A percentile compares a stretch with the other conserved stretches of the same genome.
Conservation (phyloP, 345 rosid genomes). For the Eucalyptus viminalis region DNA sequence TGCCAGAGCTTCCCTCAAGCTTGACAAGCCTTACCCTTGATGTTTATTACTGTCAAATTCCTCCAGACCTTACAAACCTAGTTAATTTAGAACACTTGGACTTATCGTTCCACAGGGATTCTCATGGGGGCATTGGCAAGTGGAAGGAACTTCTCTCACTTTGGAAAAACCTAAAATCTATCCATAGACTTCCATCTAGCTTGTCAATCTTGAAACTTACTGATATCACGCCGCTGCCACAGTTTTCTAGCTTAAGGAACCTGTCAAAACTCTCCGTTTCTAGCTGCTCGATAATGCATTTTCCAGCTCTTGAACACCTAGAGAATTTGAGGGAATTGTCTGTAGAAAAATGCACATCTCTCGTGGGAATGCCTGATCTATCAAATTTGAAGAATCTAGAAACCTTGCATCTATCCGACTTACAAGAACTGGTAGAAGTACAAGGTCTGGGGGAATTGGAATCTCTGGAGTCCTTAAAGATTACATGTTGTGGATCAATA, state of each 20-base stretch:
- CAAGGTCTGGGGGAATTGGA: not conserved
- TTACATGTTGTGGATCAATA: not conserved
- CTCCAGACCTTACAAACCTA: not conserved
- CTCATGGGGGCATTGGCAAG: not conserved
- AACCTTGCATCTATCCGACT: not conserved
- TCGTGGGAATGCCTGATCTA: not conserved
- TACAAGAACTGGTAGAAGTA: not conserved
- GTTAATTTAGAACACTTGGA: not conserved
- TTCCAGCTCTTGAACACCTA: not conserved
- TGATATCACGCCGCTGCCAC: not conserved
- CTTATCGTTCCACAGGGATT: not conserved
- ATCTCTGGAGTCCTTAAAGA: not conserved
- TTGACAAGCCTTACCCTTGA: not conserved
- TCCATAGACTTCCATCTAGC: not conserved
- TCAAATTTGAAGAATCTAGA: not conserved
- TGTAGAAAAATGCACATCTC: not conserved
- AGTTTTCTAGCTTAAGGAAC: not conserved
- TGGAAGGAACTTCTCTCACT: not conserved
- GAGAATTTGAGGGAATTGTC: not conserved
- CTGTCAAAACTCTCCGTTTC: not conserved
- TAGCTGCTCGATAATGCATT: not conserved
- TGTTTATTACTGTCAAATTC: not conserved
- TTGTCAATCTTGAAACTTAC: not conserved
- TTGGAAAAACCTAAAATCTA: not conserved
- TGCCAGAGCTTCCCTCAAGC: not conserved